Conservation (phyloP, 306 rosid species). For the Glycyrrhiza uralensis region DNA sequence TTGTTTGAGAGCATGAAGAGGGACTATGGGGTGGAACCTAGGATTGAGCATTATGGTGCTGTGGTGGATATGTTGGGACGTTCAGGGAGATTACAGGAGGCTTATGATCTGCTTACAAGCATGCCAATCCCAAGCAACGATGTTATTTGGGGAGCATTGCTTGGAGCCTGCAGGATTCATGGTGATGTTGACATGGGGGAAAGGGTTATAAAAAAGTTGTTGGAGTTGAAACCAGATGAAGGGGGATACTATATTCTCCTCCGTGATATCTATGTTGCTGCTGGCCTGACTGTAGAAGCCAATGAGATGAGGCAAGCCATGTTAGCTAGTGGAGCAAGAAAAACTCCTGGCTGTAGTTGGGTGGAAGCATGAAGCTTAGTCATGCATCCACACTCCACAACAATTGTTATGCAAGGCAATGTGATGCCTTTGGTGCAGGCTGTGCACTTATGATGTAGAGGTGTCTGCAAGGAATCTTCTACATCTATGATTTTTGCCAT, state of each 20-base stretch:
- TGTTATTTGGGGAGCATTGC: conserved; percentile 56
- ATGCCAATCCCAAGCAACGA: conserved; percentile 47
- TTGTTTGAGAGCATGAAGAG: conserved; percentile 50
- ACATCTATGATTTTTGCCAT: background rate
- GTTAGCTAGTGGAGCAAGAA: conserved; percentile 45
- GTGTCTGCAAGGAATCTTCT: background rate
- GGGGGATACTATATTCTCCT: conserved; percentile 59
- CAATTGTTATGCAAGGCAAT: background rate
- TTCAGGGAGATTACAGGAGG: conserved; percentile 63
- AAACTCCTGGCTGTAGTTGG: conserved; percentile 51
- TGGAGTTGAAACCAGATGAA: conserved; percentile 58
- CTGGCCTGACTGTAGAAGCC: conserved; percentile 47
- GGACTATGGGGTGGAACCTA: conserved; percentile 40
- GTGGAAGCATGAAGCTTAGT: conserved; percentile 33
- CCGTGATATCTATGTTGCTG: conserved; percentile 53
- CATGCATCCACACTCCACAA: background rate
- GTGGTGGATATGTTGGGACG: conserved; percentile 61
- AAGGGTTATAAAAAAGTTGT: conserved; percentile 39
- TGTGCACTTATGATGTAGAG: background rate
- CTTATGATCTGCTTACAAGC: conserved; percentile 38
- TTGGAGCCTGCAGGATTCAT: conserved; percentile 52
- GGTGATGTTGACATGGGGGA: conserved; percentile 54
- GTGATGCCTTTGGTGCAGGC: background rate
- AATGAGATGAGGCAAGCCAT: conserved; percentile 44
- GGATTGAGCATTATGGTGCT: conserved; percentile 61